Evolutionary conservation across 2,329 filamentous ascomycete genomes (phyloP), one percentile per base, ranked within the genome.

Genomic region (Fusarium sp.): DNA sequence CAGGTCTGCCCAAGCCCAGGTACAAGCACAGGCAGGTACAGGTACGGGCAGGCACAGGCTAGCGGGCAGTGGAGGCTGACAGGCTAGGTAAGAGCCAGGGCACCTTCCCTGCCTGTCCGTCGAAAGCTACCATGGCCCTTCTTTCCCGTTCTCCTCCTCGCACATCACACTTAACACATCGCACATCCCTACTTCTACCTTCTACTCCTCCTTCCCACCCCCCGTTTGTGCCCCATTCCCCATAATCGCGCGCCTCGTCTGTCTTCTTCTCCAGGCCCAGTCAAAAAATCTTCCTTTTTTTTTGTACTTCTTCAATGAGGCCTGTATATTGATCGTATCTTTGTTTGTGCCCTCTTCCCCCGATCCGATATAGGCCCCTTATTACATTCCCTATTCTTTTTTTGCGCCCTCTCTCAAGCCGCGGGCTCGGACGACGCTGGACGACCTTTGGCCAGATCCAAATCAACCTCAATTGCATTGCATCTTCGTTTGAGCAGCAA

Each of bases 241-340:
- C 68, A 58, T 73, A 61, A 61, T 73, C 71, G 65, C 59, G 58
- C 63, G 67, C 58, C 55, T 62, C 52, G 70, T 62, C 70, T 60
- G 66, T 73, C 65, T 72, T 53, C 70, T 74, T 71, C 72, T 72
- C 75, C 68, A 72, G 73, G 69, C 71, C 69, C 65, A 59, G 61
- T 65, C 69, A 66, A 71, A 71, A 71, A 70, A 63, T 56, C 54
- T 65, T 65, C 57, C 52, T 64, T 64, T 58, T 67, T 54, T 60
- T 67, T 64, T 54, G 63, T 66, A 67, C 61, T 71, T 70, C 58
- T 68, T 70, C 67, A 65, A 77, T 78, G 77, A 75, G 75, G 76
- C 77, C 72, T 78, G 75, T 79, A 76, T 77, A 77, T 78, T 78
- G 74, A 78, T 74, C 67, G 63, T 71, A 73, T 68, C 68, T 76